Evolutionary conservation across 495 filamentous ascomycete species (phyloP).

Genomic region (Daldinia loculata): DNA sequence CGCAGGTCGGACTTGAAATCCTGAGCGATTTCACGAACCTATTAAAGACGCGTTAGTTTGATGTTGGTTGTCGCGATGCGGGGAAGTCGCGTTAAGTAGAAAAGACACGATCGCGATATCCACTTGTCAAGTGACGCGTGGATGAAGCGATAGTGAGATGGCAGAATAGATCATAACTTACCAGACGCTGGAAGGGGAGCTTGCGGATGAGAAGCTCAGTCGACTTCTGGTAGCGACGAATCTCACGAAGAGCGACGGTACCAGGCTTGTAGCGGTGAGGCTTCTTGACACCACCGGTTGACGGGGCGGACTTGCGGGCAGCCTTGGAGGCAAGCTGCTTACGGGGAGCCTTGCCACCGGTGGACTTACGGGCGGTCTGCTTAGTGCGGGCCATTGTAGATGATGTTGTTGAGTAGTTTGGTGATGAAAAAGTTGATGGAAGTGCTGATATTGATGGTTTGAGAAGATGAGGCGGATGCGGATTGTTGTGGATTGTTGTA

Average conservation of each 20-base stretch:
- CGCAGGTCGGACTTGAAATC: slow-evolving; percentile 99
- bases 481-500: slow-evolving; percentile 46
- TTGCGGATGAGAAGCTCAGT: slow-evolving; percentile 99
- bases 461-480: slow-evolving; percentile 47
- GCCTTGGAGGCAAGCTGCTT: slow-evolving; percentile 83
- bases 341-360: slow-evolving; percentile 98
- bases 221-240: slow-evolving; percentile 99
- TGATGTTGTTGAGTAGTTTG: slow-evolving; percentile 52
- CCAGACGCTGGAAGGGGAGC: slow-evolving; percentile 99
- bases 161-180: slow-evolving; percentile 45
- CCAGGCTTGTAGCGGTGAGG: slow-evolving; percentile 99
- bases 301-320: slow-evolving; percentile 64
- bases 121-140: slow-evolving; percentile 2
- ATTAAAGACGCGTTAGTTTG: slow-evolving; percentile 48
- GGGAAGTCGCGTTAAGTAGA: slow-evolving; percentile 16
- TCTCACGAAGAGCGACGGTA: slow-evolving; percentile 99
- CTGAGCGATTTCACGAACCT: slow-evolving; percentile 97
- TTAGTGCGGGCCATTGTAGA: slow-evolving; percentile 96
- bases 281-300: slow-evolving; percentile 94
- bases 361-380: slow-evolving; percentile 99
- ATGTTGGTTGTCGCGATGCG: slow-evolving; percentile 19
- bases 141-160: not conserved
- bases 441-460: slow-evolving; percentile 41
- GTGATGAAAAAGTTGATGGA: slow-evolving; percentile 60
- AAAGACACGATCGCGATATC: not conserved